These are phyloP conservation scores for Rhynchospora breviuscula DNA, from an alignment of 176 grass and related monocot species.

Conservation along the genomic window DNA sequence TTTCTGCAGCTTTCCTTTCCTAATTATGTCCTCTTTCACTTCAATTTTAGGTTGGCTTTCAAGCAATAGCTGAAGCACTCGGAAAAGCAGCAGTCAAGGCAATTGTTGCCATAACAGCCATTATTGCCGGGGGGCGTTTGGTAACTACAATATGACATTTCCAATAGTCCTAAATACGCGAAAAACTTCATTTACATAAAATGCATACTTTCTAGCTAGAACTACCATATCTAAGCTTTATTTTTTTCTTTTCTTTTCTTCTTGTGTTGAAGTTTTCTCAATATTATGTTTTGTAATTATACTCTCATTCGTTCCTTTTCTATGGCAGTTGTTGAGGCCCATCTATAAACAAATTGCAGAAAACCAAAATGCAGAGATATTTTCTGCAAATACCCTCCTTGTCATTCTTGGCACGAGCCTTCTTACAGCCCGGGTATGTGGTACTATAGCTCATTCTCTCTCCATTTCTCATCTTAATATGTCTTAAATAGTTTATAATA, in stretches of 20 bases:
- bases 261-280: not conserved
- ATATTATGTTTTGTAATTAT: not conserved
- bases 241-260: not conserved
- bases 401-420: constrained; percentile 99
- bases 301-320: constrained; percentile 10
- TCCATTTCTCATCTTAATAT: constrained; percentile 3
- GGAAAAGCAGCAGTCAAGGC: constrained; percentile 96
- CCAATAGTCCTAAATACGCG: not conserved
- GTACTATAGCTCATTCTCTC: not conserved
- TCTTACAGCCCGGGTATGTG: constrained; percentile 83
- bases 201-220: not conserved
- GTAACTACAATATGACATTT: constrained; percentile 36
- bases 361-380: constrained; percentile 98
- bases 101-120: constrained; percentile 88
- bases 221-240: not conserved
- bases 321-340: constrained; percentile 74
- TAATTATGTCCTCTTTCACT: constrained; percentile 13
- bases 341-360: constrained; percentile 99
- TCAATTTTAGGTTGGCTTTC: constrained; percentile 74
- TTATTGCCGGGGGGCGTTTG: constrained; percentile 96
- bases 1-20: constrained; percentile 7
- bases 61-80: constrained; percentile 98
- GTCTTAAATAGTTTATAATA: constrained; percentile 21
- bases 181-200: not conserved
- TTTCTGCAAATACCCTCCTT: constrained; percentile 98